These are phyloP conservation scores for Eugenia klotzschiana DNA, from an alignment of 441 rosid genomes.

Conservation along the genomic window DNA sequence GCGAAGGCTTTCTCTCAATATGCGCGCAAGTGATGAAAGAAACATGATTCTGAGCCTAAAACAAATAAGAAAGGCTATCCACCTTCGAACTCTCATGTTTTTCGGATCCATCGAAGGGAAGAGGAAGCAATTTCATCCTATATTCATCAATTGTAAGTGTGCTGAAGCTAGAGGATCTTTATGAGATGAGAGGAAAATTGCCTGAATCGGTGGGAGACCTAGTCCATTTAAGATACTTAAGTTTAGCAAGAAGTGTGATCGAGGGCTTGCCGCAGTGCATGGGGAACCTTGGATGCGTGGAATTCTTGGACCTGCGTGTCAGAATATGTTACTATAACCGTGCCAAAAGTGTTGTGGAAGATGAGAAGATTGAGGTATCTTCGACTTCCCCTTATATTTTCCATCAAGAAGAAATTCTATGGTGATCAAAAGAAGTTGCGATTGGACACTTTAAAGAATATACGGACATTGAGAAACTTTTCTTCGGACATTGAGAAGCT, in stretches of 20 bases:
- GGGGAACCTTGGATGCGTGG: not conserved
- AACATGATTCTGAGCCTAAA: accelerated
- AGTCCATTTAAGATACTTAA: not conserved
- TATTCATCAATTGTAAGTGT: not conserved
- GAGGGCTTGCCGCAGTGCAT: not conserved
- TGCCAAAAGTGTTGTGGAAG: not conserved
- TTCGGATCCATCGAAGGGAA: accelerated
- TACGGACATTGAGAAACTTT: not conserved
- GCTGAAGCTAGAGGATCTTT: accelerated
- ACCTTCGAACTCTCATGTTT: not conserved
- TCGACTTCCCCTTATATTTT: accelerated
- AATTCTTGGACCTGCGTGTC: not conserved
- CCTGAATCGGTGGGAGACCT: not conserved
- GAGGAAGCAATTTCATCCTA: not conserved
- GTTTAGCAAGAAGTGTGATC: accelerated
- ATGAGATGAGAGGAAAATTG: accelerated
- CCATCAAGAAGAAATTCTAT: accelerated
- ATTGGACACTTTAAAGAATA: not conserved
- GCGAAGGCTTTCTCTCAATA: not conserved
- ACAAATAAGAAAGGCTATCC: accelerated
- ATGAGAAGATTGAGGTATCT: not conserved
- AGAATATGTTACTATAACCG: not conserved
- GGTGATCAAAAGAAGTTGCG: not conserved
- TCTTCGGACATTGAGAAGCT: not conserved
- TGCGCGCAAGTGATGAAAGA: not conserved